Base-by-base conservation (phyloP, 2,329 filamentous ascomycete species). In the Fusarium tupiense region DNA sequence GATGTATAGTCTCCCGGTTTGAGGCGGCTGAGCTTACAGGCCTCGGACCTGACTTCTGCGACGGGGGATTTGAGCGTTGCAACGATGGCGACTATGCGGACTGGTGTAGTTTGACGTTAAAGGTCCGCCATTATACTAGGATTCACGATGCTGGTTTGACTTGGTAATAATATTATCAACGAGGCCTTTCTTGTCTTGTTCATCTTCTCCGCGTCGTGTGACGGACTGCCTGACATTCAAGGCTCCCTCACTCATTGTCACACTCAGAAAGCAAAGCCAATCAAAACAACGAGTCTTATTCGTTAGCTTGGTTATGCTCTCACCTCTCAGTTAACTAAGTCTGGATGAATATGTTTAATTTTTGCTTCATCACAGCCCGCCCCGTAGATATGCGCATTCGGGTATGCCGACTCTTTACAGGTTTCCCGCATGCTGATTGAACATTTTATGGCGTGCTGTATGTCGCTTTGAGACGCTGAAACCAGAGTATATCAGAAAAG, bases 11-110 rank as follows among this genome's bases (percentile, higher is more conserved):
- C 41, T 17, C 1, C 16, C 7, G 41, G 14, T 2, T 12, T 5
- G 0, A 24, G 41, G 0, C n/a, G n/a, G 4, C 3, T 24, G 10
- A 24, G 41, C 41, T 44, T 44, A 44, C 9, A 44, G 1, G 41
- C 41, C n/a, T 44, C 16, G 6, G 6, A 4, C n/a, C n/a, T 5
- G 22, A 19, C 41, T 44, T 24, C 41, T 17, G 22, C 41, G n/a
- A 44, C 16, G 14, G 12, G 41, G 9, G 10, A 44, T 2, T 44
- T 44, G 16, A 44, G n/a, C 2, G 10, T 5, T 44, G 10, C 6
- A 10, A 24, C n/a, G 3, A 19, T 44, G 41, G 41, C 6, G n/a
- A 17, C 3, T 4, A 6, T 44, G 41, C 10, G 14, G 4, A 3
- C n/a, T 24, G n/a, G 16, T 24, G 41, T 38, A 38, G 19, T 11